Percentiles rank a stretch among this genome's conserved stretches.
These are phyloP conservation scores for Tilletia walkeri DNA, from an alignment of 1,284 basidiomycete species.

Conservation along the genomic window DNA sequence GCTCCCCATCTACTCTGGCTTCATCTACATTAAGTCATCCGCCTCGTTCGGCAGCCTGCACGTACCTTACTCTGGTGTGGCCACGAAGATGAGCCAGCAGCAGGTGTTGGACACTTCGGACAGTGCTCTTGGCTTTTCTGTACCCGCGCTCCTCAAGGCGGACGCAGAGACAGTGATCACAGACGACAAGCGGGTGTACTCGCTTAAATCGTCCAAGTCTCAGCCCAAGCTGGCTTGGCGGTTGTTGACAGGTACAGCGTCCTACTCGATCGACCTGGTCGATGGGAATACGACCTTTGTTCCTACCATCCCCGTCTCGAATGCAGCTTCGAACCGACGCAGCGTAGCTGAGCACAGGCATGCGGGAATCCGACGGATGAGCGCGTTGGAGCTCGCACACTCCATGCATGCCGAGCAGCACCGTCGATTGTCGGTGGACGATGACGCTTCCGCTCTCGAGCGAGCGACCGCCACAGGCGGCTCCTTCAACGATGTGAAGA, in stretches of 20 bases:
- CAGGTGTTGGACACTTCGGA: slow-evolving; percentile 35
- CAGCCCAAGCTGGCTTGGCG: slow-evolving; percentile 35
- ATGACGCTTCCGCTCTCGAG: neutral
- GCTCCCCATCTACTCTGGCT: slow-evolving; percentile 66
- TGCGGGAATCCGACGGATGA: neutral
- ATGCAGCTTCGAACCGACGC: neutral
- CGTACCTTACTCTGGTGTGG: slow-evolving; percentile 38
- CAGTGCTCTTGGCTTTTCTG: slow-evolving; percentile 30
- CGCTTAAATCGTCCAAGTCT: slow-evolving; percentile 24
- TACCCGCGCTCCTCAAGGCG: slow-evolving; percentile 31
- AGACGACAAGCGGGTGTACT: slow-evolving; percentile 29
- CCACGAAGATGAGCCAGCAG: slow-evolving; percentile 29
- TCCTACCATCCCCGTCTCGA: slow-evolving; percentile 18
- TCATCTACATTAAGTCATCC: slow-evolving; percentile 69
- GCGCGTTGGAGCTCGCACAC: neutral
- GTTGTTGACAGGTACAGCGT: slow-evolving; percentile 18
- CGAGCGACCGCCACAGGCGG: neutral
- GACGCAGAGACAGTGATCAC: slow-evolving; percentile 29
- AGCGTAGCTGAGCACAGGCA: neutral
- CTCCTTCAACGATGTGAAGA: slow-evolving; percentile 9
- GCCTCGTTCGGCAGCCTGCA: slow-evolving; percentile 27
- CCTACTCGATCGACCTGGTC: slow-evolving; percentile 14
- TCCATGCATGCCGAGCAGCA: neutral
- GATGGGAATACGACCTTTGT: slow-evolving; percentile 18
- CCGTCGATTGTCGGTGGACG: no score